These are phyloP conservation scores for Diaporthe nobilis DNA, from an alignment of 2,329 filamentous ascomycete genomes.

Conservation along the genomic window DNA sequence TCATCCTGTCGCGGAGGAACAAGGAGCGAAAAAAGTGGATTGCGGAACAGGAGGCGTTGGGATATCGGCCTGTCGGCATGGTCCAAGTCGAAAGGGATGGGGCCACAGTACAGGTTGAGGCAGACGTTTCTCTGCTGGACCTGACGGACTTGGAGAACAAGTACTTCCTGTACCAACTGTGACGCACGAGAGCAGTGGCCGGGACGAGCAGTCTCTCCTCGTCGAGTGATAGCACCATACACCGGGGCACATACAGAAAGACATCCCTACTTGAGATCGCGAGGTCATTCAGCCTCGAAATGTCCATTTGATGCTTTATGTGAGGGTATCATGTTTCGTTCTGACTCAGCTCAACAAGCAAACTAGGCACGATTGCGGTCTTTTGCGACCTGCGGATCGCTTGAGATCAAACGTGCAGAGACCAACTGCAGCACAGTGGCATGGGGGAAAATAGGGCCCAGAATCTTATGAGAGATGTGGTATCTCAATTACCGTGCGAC, in stretches of 20 bases:
- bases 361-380: too few relatives aligned
- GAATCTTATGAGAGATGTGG: background rate
- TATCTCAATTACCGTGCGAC: background rate
- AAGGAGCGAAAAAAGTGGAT: constrained; percentile 49
- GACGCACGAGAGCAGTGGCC: background rate
- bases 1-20: constrained; percentile 52
- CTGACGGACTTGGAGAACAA: constrained; percentile 57
- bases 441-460: too few relatives aligned
- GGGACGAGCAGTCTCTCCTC: background rate
- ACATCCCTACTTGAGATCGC: background rate
- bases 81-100: constrained; percentile 52
- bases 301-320: background rate
- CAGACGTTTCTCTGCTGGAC: constrained; percentile 54
- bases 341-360: too few relatives aligned
- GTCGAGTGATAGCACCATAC: background rate
- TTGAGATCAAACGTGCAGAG: too few relatives aligned
- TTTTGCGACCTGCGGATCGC: too few relatives aligned
- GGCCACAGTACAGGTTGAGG: constrained; percentile 48
- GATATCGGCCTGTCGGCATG: constrained; percentile 38
- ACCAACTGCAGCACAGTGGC: too few relatives aligned
- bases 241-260: background rate
- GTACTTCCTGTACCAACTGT: constrained; percentile 54
- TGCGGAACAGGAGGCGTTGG: constrained; percentile 44
- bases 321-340: constrained; percentile 6
- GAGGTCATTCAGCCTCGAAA: background rate